Base-by-base conservation (phyloP, 257 asterid genomes). In the Plectranthus barbatus region DNA sequence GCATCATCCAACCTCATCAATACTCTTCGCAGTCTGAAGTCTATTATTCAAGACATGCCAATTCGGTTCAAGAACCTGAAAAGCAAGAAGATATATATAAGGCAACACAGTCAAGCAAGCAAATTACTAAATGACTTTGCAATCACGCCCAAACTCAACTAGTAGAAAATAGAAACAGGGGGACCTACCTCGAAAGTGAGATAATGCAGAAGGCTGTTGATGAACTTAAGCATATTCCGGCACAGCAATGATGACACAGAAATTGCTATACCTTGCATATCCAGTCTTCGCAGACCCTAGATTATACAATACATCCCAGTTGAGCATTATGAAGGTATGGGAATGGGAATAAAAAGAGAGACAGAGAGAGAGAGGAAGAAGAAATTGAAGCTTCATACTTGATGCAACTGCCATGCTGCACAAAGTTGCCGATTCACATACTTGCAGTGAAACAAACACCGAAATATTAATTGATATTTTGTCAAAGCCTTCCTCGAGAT, bases 381-480 rank as follows among this genome's bases (percentile, higher is more conserved):
- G 42, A 13, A 12, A 26, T 20, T 29, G 14, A 41, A 17, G 50
- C 34, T 40, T 41, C 84, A 50, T 76, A 89, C 99, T 59, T 92
- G 97, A 77, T 92, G 97, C 41, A 85, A 66, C 71, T 92, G 99
- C 99, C 99, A 92, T 71, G 99, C 95, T 14, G 91, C 94, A 78
- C 96, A 89, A 69, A 92, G 99, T 78, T 92, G 99, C 68, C 97
- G 76, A 68, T 89, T 84, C 64, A 92, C 99, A 72, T 89, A 94
- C 83, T 92, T 92, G 79, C 97, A 90, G 80, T 79, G 96, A 76
- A 92, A 92, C 76, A 92, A 81, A 72, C 82, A 84, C 70, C 92
- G 89, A 59, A 89, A 92, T 71, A 92, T 85, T 65, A 92, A 77
- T 79, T 92, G 97, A 73, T 92, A 92, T 68, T 87, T 92, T 63